phyloP scores from a whole-genome alignment of 2,329 filamentous ascomycete genomes.

The Cordyceps fumosorosea region DNA sequence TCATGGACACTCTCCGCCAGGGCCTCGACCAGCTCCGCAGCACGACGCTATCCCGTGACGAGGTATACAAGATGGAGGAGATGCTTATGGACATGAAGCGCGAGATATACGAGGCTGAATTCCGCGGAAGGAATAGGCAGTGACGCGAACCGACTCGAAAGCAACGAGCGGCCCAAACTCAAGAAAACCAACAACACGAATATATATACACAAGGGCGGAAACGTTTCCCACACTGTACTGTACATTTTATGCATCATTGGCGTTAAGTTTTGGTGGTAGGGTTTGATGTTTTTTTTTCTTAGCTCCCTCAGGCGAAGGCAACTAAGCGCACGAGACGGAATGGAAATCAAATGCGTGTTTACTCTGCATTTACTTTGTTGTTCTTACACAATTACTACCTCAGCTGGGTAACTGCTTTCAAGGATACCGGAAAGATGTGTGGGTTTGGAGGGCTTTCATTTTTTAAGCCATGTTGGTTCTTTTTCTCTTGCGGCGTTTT shows the following conservation, averaged over 20 bases:
- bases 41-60: conserved; percentile 54
- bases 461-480: conserved; percentile 4
- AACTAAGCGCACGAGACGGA: not conserved
- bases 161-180: not conserved
- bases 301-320: not conserved
- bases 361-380: not conserved
- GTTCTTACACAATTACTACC: not conserved
- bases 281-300: not conserved
- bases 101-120: conserved; percentile 65
- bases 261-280: conserved; percentile 1
- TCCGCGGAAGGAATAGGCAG: conserved; percentile 38
- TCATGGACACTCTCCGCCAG: conserved; percentile 28
- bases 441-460: not conserved
- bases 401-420: not conserved
- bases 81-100: conserved; percentile 72
- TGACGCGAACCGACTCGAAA: not conserved
- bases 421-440: not conserved
- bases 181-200: not conserved
- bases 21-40: conserved; percentile 51
- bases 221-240: not conserved
- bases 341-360: not conserved
- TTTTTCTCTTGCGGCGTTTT: not conserved
- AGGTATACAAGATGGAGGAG: conserved; percentile 68
- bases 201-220: not conserved
- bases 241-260: conserved; percentile 13